Evolutionary conservation across 805 yeast species (phyloP), one percentile per base, ranked within the genome.

Genomic region (Starmerella etchellsii): DNA sequence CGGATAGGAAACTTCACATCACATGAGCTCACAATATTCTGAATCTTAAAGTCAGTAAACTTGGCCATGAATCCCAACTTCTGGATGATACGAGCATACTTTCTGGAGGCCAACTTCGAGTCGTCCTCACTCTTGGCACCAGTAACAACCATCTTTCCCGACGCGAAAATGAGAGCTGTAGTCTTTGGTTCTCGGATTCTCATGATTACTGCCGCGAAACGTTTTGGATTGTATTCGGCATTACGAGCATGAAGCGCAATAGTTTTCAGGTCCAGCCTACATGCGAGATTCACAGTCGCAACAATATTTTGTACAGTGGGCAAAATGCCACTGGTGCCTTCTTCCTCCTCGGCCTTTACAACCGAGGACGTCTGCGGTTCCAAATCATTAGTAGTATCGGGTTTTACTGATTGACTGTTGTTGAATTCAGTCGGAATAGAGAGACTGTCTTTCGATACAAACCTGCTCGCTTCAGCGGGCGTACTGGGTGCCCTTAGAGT

Each of bases 121-220:
- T 91, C 97, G 59, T 91, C 97, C 62, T 91, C 98, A 28, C 94
- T 81, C 63, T 91, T 91, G 20, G 98, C 98, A 73, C 98, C 98
- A 24, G 97, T 91, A 14, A 91, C 98, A 52, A 91, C 98, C 98
- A 91, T 91, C 63, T 91, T 91, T 56, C 98, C 98, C 2, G 96
- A 85, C 1, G 98, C 98, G 62, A 91, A 91, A 51, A 91, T 91
- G 52, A 91, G 70, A 0, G 98, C 97, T 2, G 98, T 91, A 1
- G 98, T 91, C 62, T 91, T 91, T 15, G 98, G 98, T 61, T 91
- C 98, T 64, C 98, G 76, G 54, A 91, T 91, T 71, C 98, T 82
- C 98, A 91, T 91, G 54, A 91, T 91, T 37, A 91, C 98, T 44
- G 98, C 98, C 13, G 98, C 98, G 68, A 91, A 91, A 68, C 98